A percentile compares a stretch with the other conserved stretches of the same genome.
Conservation (phyloP, 169 alveolate genomes). For the Cryptosporidium parvum region DNA sequence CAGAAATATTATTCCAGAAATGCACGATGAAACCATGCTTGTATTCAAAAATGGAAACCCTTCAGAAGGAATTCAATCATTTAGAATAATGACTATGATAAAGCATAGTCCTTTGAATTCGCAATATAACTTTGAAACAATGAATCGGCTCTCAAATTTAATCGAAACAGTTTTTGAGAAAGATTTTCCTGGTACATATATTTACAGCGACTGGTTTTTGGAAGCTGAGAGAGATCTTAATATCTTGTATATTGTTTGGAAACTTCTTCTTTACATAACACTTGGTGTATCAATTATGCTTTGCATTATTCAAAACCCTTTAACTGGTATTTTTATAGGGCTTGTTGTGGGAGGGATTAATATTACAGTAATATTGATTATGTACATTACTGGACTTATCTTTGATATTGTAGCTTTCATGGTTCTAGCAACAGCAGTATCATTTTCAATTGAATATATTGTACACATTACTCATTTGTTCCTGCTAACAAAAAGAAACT, state of each 20-base stretch:
- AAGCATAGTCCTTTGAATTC: slow-evolving; percentile 53
- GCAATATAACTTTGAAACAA: slow-evolving; percentile 46
- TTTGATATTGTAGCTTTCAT: slow-evolving; percentile 72
- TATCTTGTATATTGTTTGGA: slow-evolving; percentile 59
- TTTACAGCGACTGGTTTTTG: slow-evolving; percentile 71
- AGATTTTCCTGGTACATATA: slow-evolving; percentile 67
- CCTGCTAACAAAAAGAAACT: slow-evolving; percentile 34
- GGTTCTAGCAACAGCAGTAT: slow-evolving; percentile 74
- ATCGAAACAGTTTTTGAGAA: slow-evolving; percentile 47
- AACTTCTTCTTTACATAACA: slow-evolving; percentile 53
- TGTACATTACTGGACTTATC: slow-evolving; percentile 68
- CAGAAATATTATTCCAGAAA: slow-evolving; percentile 62
- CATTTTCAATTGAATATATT: slow-evolving; percentile 69
- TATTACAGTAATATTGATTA: slow-evolving; percentile 37
- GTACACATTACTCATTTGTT: slow-evolving; percentile 67
- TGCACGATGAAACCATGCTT: slow-evolving; percentile 72
- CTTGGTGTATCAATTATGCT: slow-evolving; percentile 69
- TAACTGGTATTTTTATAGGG: slow-evolving; percentile 68
- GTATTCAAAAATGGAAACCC: slow-evolving; percentile 63
- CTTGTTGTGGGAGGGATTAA: slow-evolving; percentile 70
- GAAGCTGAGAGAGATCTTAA: slow-evolving; percentile 65
- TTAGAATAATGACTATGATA: slow-evolving; percentile 53
- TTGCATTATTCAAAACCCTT: slow-evolving; percentile 72
- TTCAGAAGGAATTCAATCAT: slow-evolving; percentile 37
- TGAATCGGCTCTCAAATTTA: slow-evolving; percentile 31